These are phyloP conservation scores for Blastocystis sp. DNA, from an alignment of 352 stramenopile genomes.

Conservation along the genomic window DNA sequence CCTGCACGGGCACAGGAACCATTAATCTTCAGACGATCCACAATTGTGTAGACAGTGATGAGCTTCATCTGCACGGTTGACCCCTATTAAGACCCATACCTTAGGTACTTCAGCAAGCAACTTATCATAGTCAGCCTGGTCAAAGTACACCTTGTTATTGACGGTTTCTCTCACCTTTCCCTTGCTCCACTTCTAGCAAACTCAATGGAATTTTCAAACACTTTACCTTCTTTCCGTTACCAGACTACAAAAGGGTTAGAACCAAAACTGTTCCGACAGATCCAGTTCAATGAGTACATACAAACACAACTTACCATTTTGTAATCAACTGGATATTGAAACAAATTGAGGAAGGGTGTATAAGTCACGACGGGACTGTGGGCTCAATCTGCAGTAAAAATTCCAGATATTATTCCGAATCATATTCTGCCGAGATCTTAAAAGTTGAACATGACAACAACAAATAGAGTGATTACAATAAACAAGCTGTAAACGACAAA, in stretches of 20 bases:
- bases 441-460: neutral
- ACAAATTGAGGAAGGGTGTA: slow-evolving; percentile 21
- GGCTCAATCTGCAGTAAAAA: neutral
- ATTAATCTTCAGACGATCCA: slow-evolving; percentile 63
- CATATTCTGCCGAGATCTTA: neutral
- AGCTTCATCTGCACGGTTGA: slow-evolving; percentile 38
- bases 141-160: slow-evolving; percentile 62
- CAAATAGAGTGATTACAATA: neutral
- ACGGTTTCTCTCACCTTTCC: slow-evolving; percentile 62
- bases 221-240: slow-evolving; percentile 59
- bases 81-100: neutral
- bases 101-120: slow-evolving; percentile 58
- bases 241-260: slow-evolving; percentile 54
- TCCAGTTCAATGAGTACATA: neutral
- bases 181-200: slow-evolving; percentile 61
- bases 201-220: neutral
- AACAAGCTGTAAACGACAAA: neutral
- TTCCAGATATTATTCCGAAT: neutral
- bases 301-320: slow-evolving; percentile 31
- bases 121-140: slow-evolving; percentile 59
- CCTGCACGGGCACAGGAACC: slow-evolving; percentile 55
- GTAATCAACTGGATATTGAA: slow-evolving; percentile 53
- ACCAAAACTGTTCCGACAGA: neutral
- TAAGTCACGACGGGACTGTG: neutral
- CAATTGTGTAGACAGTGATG: slow-evolving; percentile 61